These are phyloP conservation scores for Coemansia sp. DNA, from an alignment of 192 early-diverging fungal genomes.

Conservation along the genomic window DNA sequence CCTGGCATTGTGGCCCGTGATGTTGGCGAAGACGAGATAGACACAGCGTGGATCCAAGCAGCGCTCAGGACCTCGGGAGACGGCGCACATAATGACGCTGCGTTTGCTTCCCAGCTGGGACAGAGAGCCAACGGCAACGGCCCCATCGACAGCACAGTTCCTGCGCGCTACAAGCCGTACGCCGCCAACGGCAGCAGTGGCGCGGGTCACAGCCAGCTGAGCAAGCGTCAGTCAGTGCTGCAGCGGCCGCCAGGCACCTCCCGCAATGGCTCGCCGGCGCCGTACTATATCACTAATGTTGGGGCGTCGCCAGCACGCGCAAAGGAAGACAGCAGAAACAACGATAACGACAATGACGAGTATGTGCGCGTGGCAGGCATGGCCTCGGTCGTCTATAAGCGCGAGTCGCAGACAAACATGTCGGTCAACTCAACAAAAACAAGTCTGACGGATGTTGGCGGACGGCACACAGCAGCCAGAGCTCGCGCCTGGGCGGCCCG, in stretches of 20 bases:
- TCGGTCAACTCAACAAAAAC: conserved; percentile 17
- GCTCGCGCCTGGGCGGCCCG: conserved; percentile 49
- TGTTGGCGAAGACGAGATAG: not conserved
- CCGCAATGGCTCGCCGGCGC: conserved; percentile 1
- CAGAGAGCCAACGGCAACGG: not conserved
- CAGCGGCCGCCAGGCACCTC: not conserved
- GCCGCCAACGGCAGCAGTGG: not conserved
- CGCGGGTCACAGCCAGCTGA: not conserved
- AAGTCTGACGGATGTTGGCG: conserved; percentile 25
- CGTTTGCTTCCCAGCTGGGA: not conserved
- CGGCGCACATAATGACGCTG: conserved; percentile 8
- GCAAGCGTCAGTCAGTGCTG: not conserved
- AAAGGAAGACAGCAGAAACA: not conserved
- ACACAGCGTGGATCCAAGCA: not conserved
- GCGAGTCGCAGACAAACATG: conserved; percentile 26
- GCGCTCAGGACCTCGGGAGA: conserved; percentile 1
- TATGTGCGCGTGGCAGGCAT: not conserved
- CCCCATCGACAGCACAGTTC: not conserved
- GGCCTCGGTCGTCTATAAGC: conserved; percentile 12
- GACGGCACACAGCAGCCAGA: conserved; percentile 45
- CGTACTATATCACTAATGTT: not conserved
- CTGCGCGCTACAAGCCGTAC: not conserved
- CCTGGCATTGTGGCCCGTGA: not conserved
- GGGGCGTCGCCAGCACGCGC: not conserved
- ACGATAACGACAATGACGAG: not conserved